These are phyloP conservation scores for Dothidotthia symphoricarpi DNA, from an alignment of 2,329 filamentous ascomycete species.

Conservation along the genomic window DNA sequence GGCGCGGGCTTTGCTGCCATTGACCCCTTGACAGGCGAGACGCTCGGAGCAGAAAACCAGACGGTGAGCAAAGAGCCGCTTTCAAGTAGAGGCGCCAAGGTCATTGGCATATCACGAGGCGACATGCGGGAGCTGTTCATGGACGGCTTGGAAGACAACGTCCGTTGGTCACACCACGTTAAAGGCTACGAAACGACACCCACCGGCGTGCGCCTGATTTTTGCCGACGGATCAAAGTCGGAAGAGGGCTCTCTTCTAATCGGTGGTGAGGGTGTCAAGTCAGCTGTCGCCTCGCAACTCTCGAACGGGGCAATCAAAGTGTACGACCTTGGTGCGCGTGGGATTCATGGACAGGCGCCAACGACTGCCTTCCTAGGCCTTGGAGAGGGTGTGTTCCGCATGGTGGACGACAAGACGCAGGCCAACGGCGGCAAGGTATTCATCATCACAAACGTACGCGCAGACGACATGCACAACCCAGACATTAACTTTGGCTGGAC, in stretches of 20 bases:
- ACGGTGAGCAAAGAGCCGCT: constrained; percentile 35
- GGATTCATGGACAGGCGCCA: constrained; percentile 65
- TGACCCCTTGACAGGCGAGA: constrained; percentile 56
- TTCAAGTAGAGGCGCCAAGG: constrained; percentile 56
- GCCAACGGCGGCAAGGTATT: constrained; percentile 49
- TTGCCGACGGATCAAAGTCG: constrained; percentile 60
- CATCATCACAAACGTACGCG: constrained; percentile 63
- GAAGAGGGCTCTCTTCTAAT: constrained; percentile 60
- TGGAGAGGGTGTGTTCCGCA: constrained; percentile 62
- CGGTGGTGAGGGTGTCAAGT: constrained; percentile 63
- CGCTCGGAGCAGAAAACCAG: constrained; percentile 24
- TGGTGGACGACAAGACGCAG: constrained; percentile 50
- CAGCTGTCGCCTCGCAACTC: constrained; percentile 59
- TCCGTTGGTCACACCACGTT: constrained; percentile 58
- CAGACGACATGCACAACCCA: constrained; percentile 59
- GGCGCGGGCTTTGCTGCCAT: constrained; percentile 53
- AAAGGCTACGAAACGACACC: constrained; percentile 58
- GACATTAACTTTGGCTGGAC: constrained; percentile 63
- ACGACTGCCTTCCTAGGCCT: constrained; percentile 60
- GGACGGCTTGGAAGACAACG: constrained; percentile 54
- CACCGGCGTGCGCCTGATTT: constrained; percentile 57
- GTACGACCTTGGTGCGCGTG: constrained; percentile 62
- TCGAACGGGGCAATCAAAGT: constrained; percentile 59
- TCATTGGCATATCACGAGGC: constrained; percentile 61
- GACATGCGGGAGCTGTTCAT: constrained; percentile 63